phyloP scores from a whole-genome alignment of 192 early-diverging fungal species.

The Entomortierella chlamydospora region DNA sequence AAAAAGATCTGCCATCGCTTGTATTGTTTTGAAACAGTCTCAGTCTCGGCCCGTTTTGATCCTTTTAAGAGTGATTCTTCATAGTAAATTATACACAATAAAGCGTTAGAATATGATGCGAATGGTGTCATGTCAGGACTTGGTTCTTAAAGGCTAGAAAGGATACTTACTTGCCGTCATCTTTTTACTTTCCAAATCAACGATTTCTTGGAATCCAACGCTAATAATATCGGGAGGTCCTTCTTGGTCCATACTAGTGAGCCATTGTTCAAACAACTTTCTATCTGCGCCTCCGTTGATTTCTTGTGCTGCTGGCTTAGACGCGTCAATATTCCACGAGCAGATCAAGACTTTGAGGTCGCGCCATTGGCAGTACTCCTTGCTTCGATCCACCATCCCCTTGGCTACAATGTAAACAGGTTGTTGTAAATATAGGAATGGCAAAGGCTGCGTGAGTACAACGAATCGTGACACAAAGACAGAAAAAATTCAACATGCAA shows the following conservation, averaged over 20 bases:
- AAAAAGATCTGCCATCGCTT: slow-evolving; percentile 87
- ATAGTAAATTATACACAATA: no score
- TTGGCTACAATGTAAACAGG: slow-evolving; percentile 48
- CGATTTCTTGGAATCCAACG: slow-evolving; percentile 88
- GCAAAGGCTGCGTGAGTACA: no score
- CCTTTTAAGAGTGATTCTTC: slow-evolving; percentile 66
- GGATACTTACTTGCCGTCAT: slow-evolving; percentile 75
- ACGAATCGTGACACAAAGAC: no score
- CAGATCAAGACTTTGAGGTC: slow-evolving; percentile 81
- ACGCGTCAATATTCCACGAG: slow-evolving; percentile 95
- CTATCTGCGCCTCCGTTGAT: slow-evolving; percentile 59
- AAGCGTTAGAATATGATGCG: no score
- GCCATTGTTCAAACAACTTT: slow-evolving; percentile 60
- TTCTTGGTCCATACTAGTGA: slow-evolving; percentile 56
- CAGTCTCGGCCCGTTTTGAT: slow-evolving; percentile 68
- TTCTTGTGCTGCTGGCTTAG: slow-evolving; percentile 85
- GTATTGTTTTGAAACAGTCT: slow-evolving; percentile 75
- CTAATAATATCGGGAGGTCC: slow-evolving; percentile 81
- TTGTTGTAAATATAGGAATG: not conserved
- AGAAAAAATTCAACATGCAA: not conserved
- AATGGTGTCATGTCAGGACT: no score
- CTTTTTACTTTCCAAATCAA: slow-evolving; percentile 86
- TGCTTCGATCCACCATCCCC: slow-evolving; percentile 69
- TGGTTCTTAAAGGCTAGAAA: no score
- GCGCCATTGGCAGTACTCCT: slow-evolving; percentile 72